phyloP scores from a whole-genome alignment of 2,329 filamentous ascomycete genomes.

The Cercospora sp. region DNA sequence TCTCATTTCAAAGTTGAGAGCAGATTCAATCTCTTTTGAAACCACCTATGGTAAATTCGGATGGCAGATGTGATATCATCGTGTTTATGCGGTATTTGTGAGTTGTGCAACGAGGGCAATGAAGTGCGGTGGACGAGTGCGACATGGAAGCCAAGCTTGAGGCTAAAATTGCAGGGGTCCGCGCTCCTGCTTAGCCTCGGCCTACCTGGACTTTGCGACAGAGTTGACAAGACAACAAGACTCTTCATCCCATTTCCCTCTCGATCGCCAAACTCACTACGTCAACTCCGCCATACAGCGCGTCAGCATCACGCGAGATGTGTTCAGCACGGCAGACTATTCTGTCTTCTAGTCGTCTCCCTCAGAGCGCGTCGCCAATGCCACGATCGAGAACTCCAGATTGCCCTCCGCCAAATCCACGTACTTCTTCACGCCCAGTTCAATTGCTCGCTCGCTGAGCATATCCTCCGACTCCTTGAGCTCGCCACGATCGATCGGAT shows the following conservation, averaged over 20 bases:
- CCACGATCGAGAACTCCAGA: slow-evolving; percentile 49
- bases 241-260: background rate
- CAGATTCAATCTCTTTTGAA: background rate
- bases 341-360: background rate
- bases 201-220: background rate
- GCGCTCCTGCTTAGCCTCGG: slow-evolving; percentile 1
- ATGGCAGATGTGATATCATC: background rate
- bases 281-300: background rate
- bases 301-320: background rate
- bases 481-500: slow-evolving; percentile 48
- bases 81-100: background rate
- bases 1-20: background rate
- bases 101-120: background rate
- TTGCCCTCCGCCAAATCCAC: slow-evolving; percentile 43
- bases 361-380: slow-evolving; percentile 38
- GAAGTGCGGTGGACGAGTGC: background rate
- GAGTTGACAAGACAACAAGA: background rate
- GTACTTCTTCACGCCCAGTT: slow-evolving; percentile 45
- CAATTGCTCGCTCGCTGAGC: slow-evolving; percentile 46
- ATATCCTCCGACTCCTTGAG: slow-evolving; percentile 48
- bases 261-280: background rate
- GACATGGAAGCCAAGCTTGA: background rate
- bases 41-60: background rate
- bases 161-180: slow-evolving; percentile 2
- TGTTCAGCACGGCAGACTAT: background rate